phyloP scores from a whole-genome alignment of 495 filamentous ascomycete genomes.

The Podospora tetraspora region DNA sequence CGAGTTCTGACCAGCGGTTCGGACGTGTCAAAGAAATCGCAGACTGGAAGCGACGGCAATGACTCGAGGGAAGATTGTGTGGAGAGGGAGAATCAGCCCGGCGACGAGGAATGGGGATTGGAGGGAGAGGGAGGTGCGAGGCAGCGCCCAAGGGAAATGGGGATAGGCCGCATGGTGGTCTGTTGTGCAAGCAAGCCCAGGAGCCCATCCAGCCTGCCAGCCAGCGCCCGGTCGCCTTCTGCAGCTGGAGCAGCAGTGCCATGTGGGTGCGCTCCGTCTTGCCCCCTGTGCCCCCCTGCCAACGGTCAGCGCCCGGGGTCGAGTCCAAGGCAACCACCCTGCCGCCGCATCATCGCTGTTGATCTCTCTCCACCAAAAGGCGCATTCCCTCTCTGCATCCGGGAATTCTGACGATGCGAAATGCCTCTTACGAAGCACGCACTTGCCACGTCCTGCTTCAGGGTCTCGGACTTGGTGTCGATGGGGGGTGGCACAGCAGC shows the following conservation, averaged over 20 bases:
- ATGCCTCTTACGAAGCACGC: background rate
- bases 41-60: constrained; percentile 1
- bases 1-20: background rate
- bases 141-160: constrained; percentile 1
- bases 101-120: constrained; percentile 10
- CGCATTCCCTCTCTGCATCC: background rate
- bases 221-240: background rate
- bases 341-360: background rate
- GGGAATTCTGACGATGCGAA: background rate
- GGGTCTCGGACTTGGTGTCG: background rate
- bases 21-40: constrained; percentile 9
- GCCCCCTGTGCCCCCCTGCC: background rate
- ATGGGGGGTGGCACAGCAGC: background rate
- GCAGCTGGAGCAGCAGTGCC: background rate
- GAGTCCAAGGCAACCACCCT: background rate
- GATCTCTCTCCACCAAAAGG: background rate
- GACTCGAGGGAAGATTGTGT: constrained; percentile 1
- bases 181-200: constrained; percentile 3
- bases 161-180: background rate
- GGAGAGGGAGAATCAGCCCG: background rate
- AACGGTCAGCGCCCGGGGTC: background rate
- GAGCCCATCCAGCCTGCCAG: background rate
- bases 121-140: constrained; percentile 4
- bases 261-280: background rate
- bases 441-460: background rate